Base-by-base conservation (phyloP, 257 asterid genomes). In the Gardenia jasminoides region DNA sequence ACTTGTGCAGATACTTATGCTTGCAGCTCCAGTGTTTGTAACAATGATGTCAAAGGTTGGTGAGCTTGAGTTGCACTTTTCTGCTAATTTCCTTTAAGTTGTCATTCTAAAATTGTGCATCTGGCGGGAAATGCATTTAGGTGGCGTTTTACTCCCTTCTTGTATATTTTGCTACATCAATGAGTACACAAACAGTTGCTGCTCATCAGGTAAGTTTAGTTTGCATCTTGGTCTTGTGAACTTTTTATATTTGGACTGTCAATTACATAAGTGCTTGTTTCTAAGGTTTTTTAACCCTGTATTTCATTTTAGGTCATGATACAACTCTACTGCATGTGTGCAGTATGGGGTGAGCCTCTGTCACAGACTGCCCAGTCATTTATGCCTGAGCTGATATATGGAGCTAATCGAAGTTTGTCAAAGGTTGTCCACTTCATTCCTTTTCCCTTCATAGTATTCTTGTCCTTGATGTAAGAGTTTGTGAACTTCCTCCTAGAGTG, bases 331-430 rank as follows among this genome's bases (percentile, higher is more conserved):
- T 76, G 93, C 87, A 84, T 91, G 89, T 95, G 94, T 84, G 78
- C 98, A 13, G 96, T 95, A 75, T 93, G 88, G 88, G 97, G 97
- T 74, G 98, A 95, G 83, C 98, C 98, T 79, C 97, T 95, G 70
- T 95, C 99, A 77, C 98, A 95, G 84, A 95, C 99, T 13, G 96
- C 98, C 30, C 99, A 95, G 85, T 90, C 98, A 59, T 95, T 90
- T 88, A 92, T 95, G 97, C 99, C 98, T 0, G 98, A 93, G 87
- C 81, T 91, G 82, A 78, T 95, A 61, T 91, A 89, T 84, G 99
- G 98, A 87, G 93, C 87, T 59, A 92, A 89, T 56, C 90, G 94
- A 75, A 93, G 87, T 86, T 86, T 92, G 80, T 65, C 88, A 46
- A 95, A 95, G 98, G 99, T 94, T 39, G 80, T 67, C 43, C 30